phyloP scores from a whole-genome alignment of 495 filamentous ascomycete genomes.

The Mytilinidion resinicola region DNA sequence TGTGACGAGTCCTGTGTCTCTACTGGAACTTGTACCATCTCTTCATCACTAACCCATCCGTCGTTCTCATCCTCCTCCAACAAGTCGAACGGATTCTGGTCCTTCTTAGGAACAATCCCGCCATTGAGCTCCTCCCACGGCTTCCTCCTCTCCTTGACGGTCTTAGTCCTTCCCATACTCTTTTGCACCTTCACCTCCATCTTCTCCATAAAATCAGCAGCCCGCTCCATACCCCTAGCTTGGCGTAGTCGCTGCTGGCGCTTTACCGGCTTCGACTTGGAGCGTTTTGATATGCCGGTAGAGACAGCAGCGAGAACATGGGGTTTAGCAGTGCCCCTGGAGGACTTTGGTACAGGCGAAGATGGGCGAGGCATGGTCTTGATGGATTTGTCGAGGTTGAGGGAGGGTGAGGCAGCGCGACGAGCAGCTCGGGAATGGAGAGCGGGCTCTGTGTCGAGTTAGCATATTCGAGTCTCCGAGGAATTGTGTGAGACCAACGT shows the following conservation, averaged over 20 bases:
- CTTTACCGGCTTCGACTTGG: conserved; percentile 53
- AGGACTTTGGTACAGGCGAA: background rate
- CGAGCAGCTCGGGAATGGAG: conserved; percentile 67
- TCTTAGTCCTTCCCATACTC: conserved; percentile 55
- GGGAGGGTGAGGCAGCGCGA: conserved; percentile 62
- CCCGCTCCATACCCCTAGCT: conserved; percentile 66
- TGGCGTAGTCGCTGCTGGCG: conserved; percentile 60
- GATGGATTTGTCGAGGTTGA: conserved; percentile 71
- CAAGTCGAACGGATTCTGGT: conserved; percentile 13
- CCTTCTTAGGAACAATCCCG: conserved; percentile 5
- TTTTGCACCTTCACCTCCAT: conserved; percentile 62
- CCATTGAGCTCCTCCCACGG: conserved; percentile 32
- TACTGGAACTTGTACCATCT: conserved; percentile 32
- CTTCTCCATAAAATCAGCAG: conserved; percentile 63
- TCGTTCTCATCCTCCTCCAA: conserved; percentile 18
- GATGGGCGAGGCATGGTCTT: conserved; percentile 39
- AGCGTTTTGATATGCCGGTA: conserved; percentile 55
- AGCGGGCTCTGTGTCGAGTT: conserved; percentile 40
- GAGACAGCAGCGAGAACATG: conserved; percentile 57
- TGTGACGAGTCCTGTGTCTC: background rate
- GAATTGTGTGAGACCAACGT: conserved; percentile 4
- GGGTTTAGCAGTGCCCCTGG: conserved; percentile 46
- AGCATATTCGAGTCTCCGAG: conserved; percentile 22
- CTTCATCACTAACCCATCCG: conserved; percentile 37
- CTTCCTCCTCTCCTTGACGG: conserved; percentile 42